Base-by-base conservation (phyloP, 345 rosid species). In the Punica granatum region DNA sequence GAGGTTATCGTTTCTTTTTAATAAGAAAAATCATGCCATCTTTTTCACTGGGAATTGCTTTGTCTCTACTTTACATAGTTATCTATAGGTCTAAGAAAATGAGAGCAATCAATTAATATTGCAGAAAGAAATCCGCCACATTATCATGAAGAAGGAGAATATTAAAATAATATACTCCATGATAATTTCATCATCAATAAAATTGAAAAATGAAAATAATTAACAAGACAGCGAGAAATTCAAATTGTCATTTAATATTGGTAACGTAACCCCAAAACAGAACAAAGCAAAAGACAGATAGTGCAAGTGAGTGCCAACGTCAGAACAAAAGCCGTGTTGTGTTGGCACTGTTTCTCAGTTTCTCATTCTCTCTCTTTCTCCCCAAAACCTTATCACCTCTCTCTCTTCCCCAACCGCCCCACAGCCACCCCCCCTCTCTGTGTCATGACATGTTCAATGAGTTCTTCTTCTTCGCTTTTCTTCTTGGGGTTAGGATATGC, bases 251-350 rank as follows among this genome's bases (percentile, higher is more conserved):
- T 1, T 21, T 56, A n/a, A 56, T 23, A 6, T 23, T 6, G 1
- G 0, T 32, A 60, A 60, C 35, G 19, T 60, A 15, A 32, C 6
- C 63, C 25, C 64, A 64, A 71, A 73, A 76, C 41, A 70, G 63
- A 71, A 76, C 78, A 71, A 63, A 70, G 73, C 75, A 83, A 79
- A 81, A 74, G 83, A 83, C 85, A 83, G 84, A 73, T 77, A 85
- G 80, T 72, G 77, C 81, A 76, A 75, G 75, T 70, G 81, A 83
- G 77, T 69, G 68, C 30, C 18, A 25, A 60, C 36, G n/a, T 30
- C 43, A 56, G 33, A 41, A 59, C 65, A 59, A 44, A 39, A 56
- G 68, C 67, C 73, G 71, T 65, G 65, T 68, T 62, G 69, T 67
- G 36, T 71, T 46, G 71, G 65, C 67, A 69, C 25, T 42, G 44